Conservation (phyloP, 768 basidiomycete genomes). For the Filobasidium wieringae region DNA sequence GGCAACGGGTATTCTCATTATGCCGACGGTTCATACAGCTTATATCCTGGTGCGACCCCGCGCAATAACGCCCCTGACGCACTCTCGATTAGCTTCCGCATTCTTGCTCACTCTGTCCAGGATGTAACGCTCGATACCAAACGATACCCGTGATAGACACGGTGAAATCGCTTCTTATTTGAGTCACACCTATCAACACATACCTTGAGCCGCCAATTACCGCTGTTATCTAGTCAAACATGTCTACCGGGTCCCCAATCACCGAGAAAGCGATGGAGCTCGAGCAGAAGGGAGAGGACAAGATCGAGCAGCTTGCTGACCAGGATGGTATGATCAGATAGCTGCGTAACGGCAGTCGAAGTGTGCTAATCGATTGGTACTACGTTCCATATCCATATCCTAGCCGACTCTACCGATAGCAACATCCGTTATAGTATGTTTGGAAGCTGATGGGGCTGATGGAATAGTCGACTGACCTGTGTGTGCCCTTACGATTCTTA, state of each 20-base stretch:
- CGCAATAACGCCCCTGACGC: too few species aligned
- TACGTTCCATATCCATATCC: neutral
- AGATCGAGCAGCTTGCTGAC: conserved; percentile 26
- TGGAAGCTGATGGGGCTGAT: neutral
- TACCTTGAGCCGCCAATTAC: neutral
- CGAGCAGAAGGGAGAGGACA: conserved; percentile 22
- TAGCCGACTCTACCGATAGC: conserved; percentile 37
- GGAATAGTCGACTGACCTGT: neutral
- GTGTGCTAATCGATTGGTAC: neutral
- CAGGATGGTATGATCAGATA: conserved; percentile 20
- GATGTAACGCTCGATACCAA: too few species aligned
- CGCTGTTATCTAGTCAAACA: neutral
- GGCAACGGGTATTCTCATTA: too few species aligned
- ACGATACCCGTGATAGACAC: too few species aligned
- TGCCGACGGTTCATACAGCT: too few species aligned
- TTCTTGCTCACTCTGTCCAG: too few species aligned
- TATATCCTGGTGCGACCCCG: too few species aligned
- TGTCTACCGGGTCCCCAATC: neutral
- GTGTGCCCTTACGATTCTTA: conserved; percentile 5
- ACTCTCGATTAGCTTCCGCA: too few species aligned
- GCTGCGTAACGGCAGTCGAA: neutral
- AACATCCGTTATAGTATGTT: conserved; percentile 36
- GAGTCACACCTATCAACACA: neutral
- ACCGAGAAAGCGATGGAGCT: conserved; percentile 9
- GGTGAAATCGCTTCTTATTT: too few species aligned